Percentiles rank a stretch among this genome's conserved stretches.
Conservation (phyloP, 139 green algal species). For the Gonium pectorale region DNA sequence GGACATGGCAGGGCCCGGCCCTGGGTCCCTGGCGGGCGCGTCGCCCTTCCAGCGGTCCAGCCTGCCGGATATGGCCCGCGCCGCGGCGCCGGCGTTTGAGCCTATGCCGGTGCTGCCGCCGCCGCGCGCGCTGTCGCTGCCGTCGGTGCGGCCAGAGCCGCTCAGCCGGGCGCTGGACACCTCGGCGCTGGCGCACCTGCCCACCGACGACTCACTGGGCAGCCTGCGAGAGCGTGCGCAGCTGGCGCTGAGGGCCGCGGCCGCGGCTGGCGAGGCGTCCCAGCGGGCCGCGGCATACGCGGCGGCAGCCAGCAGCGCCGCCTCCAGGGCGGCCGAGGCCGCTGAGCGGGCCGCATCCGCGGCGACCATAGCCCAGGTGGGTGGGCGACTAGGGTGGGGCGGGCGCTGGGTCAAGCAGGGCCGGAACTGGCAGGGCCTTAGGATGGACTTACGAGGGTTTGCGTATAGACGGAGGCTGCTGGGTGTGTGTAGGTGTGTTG, state of each 20-base stretch:
- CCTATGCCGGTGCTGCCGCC: not conserved
- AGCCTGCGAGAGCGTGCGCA: constrained; percentile 30
- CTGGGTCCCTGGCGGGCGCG: not conserved
- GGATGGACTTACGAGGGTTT: no score
- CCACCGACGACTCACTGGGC: not conserved
- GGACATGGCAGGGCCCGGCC: no score
- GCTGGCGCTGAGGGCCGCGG: constrained; percentile 28
- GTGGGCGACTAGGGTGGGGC: no score
- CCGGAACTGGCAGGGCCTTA: no score
- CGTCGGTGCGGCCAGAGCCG: constrained; percentile 18
- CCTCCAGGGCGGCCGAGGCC: constrained; percentile 41
- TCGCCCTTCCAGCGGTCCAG: not conserved
- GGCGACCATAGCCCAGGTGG: constrained; percentile 38
- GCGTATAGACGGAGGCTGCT: no score
- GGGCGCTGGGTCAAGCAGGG: no score
- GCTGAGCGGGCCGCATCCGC: constrained; percentile 49
- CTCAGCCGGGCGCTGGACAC: constrained; percentile 24
- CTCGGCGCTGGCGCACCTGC: constrained; percentile 10
- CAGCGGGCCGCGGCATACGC: constrained; percentile 51
- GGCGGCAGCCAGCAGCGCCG: constrained; percentile 40
- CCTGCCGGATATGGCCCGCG: no score
- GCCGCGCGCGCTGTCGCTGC: not conserved
- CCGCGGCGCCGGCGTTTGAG: not conserved
- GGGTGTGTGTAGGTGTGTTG: no score
- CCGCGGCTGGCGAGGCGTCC: constrained; percentile 37